Conservation (phyloP, 1,139 yeast genomes). For the Candida gigantensis region DNA sequence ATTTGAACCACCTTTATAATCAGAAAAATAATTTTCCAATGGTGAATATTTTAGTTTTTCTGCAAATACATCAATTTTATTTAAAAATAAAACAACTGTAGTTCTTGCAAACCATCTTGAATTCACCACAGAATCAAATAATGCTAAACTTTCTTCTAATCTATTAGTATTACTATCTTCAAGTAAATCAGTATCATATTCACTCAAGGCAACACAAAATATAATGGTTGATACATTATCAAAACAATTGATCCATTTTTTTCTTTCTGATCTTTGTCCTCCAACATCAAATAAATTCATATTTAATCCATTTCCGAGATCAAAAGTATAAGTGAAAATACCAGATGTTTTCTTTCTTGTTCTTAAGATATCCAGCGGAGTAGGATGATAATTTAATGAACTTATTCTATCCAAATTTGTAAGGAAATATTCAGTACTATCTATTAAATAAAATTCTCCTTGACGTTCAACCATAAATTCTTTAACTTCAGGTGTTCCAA, state of each 20-base stretch:
- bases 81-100: conserved; percentile 79
- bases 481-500: conserved; percentile 58
- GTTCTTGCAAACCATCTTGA: conserved; percentile 93
- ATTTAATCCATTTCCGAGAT: conserved; percentile 69
- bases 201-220: conserved; percentile 87
- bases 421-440: conserved; percentile 82
- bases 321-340: conserved; percentile 78
- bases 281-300: conserved; percentile 92
- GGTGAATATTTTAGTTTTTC: conserved; percentile 84
- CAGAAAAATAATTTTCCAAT: conserved; percentile 80
- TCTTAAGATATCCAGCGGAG: conserved; percentile 73
- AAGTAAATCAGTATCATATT: conserved; percentile 81
- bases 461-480: conserved; percentile 60
- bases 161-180: conserved; percentile 83
- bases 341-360: conserved; percentile 94
- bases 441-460: conserved; percentile 80
- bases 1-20: conserved; percentile 85
- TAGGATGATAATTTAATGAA: conserved; percentile 64
- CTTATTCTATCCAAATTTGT: conserved; percentile 62
- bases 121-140: conserved; percentile 88
- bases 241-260: conserved; percentile 94
- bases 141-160: conserved; percentile 78
- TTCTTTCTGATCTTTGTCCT: conserved; percentile 90
- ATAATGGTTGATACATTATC: conserved; percentile 88
- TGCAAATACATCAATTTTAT: conserved; percentile 87